Percentiles rank a stretch among this genome's conserved stretches.
Conservation (phyloP, 1,284 basidiomycete genomes). For the Uromyces viciae-fabae region DNA sequence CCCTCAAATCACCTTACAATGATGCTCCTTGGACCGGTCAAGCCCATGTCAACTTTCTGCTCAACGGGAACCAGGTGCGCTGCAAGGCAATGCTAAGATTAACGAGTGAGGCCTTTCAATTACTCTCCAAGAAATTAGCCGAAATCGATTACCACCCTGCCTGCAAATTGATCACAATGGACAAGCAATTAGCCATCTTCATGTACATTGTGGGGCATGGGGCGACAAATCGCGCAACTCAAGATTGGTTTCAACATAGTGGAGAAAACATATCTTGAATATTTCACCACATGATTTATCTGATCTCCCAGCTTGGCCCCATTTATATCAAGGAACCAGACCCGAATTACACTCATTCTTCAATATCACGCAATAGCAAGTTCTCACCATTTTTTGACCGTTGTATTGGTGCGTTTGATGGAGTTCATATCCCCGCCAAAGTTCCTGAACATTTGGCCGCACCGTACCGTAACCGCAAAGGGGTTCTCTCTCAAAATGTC, state of each 20-base stretch:
- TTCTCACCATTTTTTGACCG: constrained; percentile 56
- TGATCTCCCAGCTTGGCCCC: background rate
- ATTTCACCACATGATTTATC: constrained; percentile 1
- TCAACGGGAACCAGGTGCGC: background rate
- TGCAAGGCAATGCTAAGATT: background rate
- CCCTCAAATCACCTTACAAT: background rate
- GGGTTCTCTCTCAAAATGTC: constrained; percentile 55
- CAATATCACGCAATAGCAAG: constrained; percentile 52
- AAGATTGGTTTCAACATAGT: constrained; percentile 45
- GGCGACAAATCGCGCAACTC: constrained; percentile 26
- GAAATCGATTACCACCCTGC: no score
- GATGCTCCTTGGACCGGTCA: background rate
- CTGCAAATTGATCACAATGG: no score
- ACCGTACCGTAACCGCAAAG: constrained; percentile 54
- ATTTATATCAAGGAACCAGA: constrained; percentile 40
- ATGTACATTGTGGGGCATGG: no score
- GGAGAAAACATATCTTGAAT: constrained; percentile 46
- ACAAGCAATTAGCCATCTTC: no score
- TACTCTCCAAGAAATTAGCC: background rate
- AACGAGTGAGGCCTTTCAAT: background rate
- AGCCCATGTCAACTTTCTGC: background rate
- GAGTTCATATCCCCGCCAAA: constrained; percentile 54
- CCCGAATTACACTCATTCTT: background rate
- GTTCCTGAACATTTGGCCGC: constrained; percentile 50
- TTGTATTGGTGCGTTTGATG: constrained; percentile 57